Evolutionary conservation across 2,329 filamentous ascomycete species (phyloP).

Genomic region (Colletotrichum lini): DNA sequence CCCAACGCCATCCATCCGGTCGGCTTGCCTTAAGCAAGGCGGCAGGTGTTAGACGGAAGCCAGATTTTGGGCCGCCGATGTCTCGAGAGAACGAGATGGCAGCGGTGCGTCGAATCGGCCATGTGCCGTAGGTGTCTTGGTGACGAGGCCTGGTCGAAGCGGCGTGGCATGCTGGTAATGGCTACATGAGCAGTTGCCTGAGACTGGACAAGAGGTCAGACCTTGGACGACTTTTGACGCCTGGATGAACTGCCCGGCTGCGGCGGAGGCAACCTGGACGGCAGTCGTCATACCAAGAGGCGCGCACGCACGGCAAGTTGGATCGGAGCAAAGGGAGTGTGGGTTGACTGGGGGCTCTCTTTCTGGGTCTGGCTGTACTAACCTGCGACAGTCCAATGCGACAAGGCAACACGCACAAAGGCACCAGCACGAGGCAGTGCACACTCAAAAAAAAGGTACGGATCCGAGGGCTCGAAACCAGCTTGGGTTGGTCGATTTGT

Average conservation of each 20-base stretch:
- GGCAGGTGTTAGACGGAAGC: conserved; percentile 21
- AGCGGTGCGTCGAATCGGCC: not conserved
- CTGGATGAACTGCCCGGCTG: conserved; percentile 33
- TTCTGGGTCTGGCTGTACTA: conserved; percentile 21
- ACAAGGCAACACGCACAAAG: not conserved
- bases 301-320: conserved; percentile 30
- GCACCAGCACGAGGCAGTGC: not conserved
- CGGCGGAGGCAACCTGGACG: conserved; percentile 23
- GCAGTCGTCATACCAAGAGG: conserved; percentile 37
- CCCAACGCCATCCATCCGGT: not conserved
- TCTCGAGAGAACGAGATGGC: not conserved
- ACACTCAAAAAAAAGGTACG: not conserved
- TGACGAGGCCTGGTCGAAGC: not conserved
- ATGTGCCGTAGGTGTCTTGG: not conserved
- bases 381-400: conserved; percentile 28
- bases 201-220: too few species aligned
- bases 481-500: conserved; percentile 18
- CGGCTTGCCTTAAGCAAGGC: conserved; percentile 23
- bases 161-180: conserved; percentile 7
- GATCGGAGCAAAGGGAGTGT: conserved; percentile 31
- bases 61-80: conserved; percentile 29
- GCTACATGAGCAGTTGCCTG: not conserved
- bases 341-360: conserved; percentile 26
- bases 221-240: not conserved
- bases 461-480: conserved; percentile 8